These are phyloP conservation scores for Fusarium xyrophilum DNA, from an alignment of 2,329 filamentous ascomycete species.

Conservation along the genomic window DNA sequence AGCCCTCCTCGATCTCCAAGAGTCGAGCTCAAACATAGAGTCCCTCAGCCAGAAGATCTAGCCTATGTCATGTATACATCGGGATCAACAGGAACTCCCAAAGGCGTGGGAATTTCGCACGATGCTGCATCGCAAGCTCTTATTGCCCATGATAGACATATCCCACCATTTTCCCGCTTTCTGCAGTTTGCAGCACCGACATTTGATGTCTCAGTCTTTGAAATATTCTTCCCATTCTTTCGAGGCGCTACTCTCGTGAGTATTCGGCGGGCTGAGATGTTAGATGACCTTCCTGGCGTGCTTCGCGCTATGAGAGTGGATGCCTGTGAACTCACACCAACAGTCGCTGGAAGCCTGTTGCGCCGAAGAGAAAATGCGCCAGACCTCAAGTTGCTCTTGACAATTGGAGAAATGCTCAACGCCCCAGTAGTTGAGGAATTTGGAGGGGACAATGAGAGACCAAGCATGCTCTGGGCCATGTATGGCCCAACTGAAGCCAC, in stretches of 20 bases:
- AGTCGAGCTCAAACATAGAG: constrained; percentile 19
- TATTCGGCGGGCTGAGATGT: constrained; percentile 71
- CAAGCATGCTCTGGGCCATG: constrained; percentile 85
- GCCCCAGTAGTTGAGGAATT: constrained; percentile 79
- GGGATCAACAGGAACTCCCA: constrained; percentile 86
- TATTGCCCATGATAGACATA: constrained; percentile 78
- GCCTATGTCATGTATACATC: constrained; percentile 96
- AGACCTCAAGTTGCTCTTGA: constrained; percentile 73
- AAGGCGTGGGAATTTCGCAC: constrained; percentile 86
- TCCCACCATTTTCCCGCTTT: constrained; percentile 79
- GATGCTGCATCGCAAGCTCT: constrained; percentile 80
- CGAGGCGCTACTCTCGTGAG: constrained; percentile 76
- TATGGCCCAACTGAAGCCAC: constrained; percentile 93
- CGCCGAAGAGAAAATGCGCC: constrained; percentile 72
- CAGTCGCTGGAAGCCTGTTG: constrained; percentile 80
- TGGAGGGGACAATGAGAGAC: constrained; percentile 60
- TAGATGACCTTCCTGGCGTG: constrained; percentile 74
- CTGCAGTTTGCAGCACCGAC: constrained; percentile 92
- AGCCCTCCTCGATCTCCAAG: not conserved
- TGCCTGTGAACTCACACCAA: constrained; percentile 88
- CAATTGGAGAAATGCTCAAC: constrained; percentile 93
- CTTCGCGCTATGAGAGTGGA: constrained; percentile 74
- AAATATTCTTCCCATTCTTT: constrained; percentile 88
- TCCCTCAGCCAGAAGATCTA: constrained; percentile 52
- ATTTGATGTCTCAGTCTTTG: constrained; percentile 94